A percentile compares a stretch with the other conserved stretches of the same genome.
Evolutionary conservation across 768 basidiomycete genomes (phyloP).

Genomic region (Leccinum aurantiacum): DNA sequence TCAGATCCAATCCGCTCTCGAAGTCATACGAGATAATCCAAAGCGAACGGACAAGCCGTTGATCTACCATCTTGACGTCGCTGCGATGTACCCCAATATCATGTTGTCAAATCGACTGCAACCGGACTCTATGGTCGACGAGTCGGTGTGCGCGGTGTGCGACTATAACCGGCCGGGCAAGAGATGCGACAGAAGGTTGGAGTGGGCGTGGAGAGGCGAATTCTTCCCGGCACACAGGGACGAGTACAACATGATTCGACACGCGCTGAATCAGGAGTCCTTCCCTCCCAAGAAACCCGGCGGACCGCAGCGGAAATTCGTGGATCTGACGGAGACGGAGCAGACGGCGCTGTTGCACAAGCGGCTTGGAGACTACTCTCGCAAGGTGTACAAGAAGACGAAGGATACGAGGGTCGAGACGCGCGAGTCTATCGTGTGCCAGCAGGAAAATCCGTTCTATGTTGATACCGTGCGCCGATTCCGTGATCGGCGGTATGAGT

Average conservation of each 20-base stretch:
- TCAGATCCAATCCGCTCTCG: constrained; percentile 74
- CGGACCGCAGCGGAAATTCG: constrained; percentile 74
- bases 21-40: constrained; percentile 89
- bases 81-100: constrained; percentile 99
- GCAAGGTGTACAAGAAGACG: constrained; percentile 97
- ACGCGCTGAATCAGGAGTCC: constrained; percentile 90
- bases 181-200: constrained; percentile 86
- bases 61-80: constrained; percentile 98
- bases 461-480: constrained; percentile 97
- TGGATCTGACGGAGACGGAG: constrained; percentile 79
- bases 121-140: constrained; percentile 96
- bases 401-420: constrained; percentile 96
- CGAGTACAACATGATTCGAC: constrained; percentile 98
- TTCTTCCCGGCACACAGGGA: constrained; percentile 97
- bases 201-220: constrained; percentile 99
- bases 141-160: constrained; percentile 95
- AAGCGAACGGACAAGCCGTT: constrained; percentile 87
- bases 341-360: constrained; percentile 94
- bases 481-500: constrained; percentile 97
- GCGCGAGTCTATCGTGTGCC: constrained; percentile 93
- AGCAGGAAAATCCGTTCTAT: constrained; percentile 98
- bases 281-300: constrained; percentile 83
- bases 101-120: constrained; percentile 99
- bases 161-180: constrained; percentile 98
- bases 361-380: constrained; percentile 95